Base-by-base conservation (phyloP, 1,284 basidiomycete species). In the Cutaneotrichosporon dermatis region DNA sequence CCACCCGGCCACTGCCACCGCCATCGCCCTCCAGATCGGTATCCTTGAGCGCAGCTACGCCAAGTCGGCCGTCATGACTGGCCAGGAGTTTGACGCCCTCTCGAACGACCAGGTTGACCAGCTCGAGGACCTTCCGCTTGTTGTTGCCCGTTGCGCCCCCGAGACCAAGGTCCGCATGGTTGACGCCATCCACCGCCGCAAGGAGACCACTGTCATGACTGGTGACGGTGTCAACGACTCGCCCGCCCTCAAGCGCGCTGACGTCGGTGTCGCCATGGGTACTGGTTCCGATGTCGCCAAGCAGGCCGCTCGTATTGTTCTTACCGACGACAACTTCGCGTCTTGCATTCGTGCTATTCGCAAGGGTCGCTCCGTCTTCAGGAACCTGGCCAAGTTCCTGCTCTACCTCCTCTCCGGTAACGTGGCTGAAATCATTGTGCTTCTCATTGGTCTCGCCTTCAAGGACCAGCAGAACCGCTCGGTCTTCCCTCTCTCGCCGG, bases 311-410 rank as follows among this genome's bases (percentile, higher is more conserved):
- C 85, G 86, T 70, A 79, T 88, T 51, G 86, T 88, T 0, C 78
- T 88, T 54, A 83, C 84, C 37, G 85, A 88, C 69, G 86, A 88
- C 78, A 87, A 88, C 77, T 88, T 88, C 71, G 83, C 85, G 44
- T 85, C 84, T 25, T 88, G 88, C 66, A 83, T 83, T 16, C 82
- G 83, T 58, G 87, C 86, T 9, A 83, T 88, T 65, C 61, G 82
- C 61, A 85, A 88, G 70, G 87, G 86, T 36, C 82, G 86, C 55
- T 78, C 80, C 68, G 76, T 83, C 58, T 80, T 81, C 59, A 76
- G 69, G 59, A 80, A 80, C 69, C 65, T 80, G 56, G 65, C 72
- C 42, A 79, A 79, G 61, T 80, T 80, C 69, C 60, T 79, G 48
- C 69, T 79, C 36, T 82, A 83, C 66, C 76, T 85, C 36, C 78